Evolutionary conservation across 257 asterid genomes (phyloP), one percentile per base, ranked within the genome.

Genomic region (Hygrophila difformis): DNA sequence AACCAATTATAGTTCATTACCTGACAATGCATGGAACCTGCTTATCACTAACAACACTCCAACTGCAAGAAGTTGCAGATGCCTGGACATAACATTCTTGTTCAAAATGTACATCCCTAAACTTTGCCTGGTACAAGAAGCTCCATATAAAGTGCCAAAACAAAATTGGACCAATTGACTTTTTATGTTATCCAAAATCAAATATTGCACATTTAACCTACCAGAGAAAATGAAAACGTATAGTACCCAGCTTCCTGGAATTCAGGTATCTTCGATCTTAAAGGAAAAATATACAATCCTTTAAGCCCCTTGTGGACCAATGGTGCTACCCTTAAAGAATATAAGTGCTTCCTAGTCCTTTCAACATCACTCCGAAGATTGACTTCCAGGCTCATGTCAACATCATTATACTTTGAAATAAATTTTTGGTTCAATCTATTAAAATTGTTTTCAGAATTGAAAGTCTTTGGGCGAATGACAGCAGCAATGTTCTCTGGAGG

Each of bases 391-490:
- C 7, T 29, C 80, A 84, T 80, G 12, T 53, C 74, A 57, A 16
- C 29, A 55, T n/a, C n/a, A n/a, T 35, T 42, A 37, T 73, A 76
- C 51, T 58, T 62, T 28, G 64, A 51, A 26, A 75, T 75, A 62
- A 55, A 70, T 51, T 63, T 84, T 39, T 65, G 82, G 40, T 81
- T 74, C 66, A 73, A 38, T 50, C 50, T 74, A 51, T 53, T 64
- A 0, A 69, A 59, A 34, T 55, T 40, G 7, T 42, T 48, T 26
- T 23, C 54, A 44, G 57, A 29, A 15, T 14, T 20, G 39, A 59
- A 84, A 31, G 64, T 42, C 40, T 60, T 58, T 2, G 95, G 93
- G 42, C 84, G 89, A 61, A 84, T 26, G 22, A 84, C 71, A 35
- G 77, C 84, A 31, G 67, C 64, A 53, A 84, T 60, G 49, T 61